phyloP scores from a whole-genome alignment of 1,139 yeast genomes.

The Hyphopichia khmerensis region DNA sequence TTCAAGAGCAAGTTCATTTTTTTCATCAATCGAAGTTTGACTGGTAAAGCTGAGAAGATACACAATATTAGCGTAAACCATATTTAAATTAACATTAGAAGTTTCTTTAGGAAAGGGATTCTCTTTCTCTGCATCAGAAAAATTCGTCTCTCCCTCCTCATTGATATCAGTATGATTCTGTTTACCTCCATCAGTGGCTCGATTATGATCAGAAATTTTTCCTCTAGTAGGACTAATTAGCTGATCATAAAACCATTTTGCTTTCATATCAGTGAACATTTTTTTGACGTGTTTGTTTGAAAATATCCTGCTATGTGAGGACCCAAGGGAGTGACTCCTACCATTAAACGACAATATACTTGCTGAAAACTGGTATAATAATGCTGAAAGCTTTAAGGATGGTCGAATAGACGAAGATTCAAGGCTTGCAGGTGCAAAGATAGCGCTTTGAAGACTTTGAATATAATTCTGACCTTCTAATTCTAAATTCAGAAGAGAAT shows the following conservation, averaged over 20 bases:
- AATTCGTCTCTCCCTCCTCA: too few species aligned
- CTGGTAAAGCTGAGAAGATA: conserved; percentile 24
- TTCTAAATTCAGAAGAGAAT: conserved; percentile 7
- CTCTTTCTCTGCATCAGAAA: not conserved
- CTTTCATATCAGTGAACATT: conserved; percentile 23
- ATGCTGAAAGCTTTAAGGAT: conserved; percentile 20
- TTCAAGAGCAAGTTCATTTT: conserved; percentile 2
- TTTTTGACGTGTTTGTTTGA: conserved; percentile 13
- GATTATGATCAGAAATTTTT: not conserved
- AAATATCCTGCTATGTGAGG: conserved; percentile 22
- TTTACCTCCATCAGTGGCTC: too few species aligned
- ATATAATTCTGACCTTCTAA: not conserved
- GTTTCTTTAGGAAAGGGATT: too few species aligned
- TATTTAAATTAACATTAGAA: not conserved
- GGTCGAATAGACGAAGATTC: conserved; percentile 20
- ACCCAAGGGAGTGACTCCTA: conserved; percentile 9
- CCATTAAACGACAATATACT: conserved; percentile 12
- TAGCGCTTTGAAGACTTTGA: not conserved
- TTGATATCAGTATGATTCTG: too few species aligned
- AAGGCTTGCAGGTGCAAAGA: not conserved
- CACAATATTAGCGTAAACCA: conserved; percentile 20
- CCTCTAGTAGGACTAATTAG: not conserved
- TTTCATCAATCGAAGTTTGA: conserved; percentile 7
- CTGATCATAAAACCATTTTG: conserved; percentile 23
- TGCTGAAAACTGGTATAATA: conserved; percentile 22